These are phyloP conservation scores for Leptomonas pyrrhocoris DNA, from an alignment of 208 protist species.

Conservation along the genomic window DNA sequence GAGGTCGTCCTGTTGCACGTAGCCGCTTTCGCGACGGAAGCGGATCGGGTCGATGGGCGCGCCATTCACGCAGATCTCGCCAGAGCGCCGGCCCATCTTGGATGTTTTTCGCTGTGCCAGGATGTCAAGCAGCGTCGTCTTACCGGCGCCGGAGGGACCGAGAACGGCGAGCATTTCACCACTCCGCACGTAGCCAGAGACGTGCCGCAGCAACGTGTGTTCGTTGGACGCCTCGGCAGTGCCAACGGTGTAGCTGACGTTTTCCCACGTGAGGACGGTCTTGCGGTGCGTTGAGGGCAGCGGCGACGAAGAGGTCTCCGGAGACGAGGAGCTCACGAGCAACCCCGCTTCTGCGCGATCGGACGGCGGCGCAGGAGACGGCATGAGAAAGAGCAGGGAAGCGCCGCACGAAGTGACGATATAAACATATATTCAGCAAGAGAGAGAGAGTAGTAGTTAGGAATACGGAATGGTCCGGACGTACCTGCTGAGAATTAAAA, in stretches of 20 bases:
- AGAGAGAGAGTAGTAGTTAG: slow-evolving; percentile 19
- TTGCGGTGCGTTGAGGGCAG: slow-evolving; percentile 1
- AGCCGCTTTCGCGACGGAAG: slow-evolving; percentile 57
- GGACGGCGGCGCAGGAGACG: slow-evolving; percentile 25
- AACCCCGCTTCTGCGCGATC: slow-evolving; percentile 13
- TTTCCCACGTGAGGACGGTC: slow-evolving; percentile 50
- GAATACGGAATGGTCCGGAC: too few species aligned
- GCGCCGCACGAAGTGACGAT: background rate
- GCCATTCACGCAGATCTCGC: slow-evolving; percentile 64
- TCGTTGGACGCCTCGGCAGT: slow-evolving; percentile 1
- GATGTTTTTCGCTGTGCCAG: slow-evolving; percentile 48
- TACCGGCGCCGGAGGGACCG: slow-evolving; percentile 79
- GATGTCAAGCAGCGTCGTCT: slow-evolving; percentile 81
- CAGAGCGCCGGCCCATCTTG: slow-evolving; percentile 27
- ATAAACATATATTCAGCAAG: background rate
- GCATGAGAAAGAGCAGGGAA: slow-evolving; percentile 1
- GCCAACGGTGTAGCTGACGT: slow-evolving; percentile 50
- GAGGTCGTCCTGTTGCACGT: slow-evolving; percentile 87
- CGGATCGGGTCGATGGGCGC: slow-evolving; percentile 19
- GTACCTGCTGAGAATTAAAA: too few species aligned
- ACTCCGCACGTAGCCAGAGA: slow-evolving; percentile 61
- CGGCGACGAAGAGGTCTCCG: background rate
- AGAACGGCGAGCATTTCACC: slow-evolving; percentile 77
- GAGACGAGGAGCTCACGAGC: background rate
- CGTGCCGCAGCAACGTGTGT: slow-evolving; percentile 46